A percentile compares a stretch with the other conserved stretches of the same genome.
Evolutionary conservation across 2,329 filamentous ascomycete species (phyloP).

Genomic region (Chaetoscypha palmicola): DNA sequence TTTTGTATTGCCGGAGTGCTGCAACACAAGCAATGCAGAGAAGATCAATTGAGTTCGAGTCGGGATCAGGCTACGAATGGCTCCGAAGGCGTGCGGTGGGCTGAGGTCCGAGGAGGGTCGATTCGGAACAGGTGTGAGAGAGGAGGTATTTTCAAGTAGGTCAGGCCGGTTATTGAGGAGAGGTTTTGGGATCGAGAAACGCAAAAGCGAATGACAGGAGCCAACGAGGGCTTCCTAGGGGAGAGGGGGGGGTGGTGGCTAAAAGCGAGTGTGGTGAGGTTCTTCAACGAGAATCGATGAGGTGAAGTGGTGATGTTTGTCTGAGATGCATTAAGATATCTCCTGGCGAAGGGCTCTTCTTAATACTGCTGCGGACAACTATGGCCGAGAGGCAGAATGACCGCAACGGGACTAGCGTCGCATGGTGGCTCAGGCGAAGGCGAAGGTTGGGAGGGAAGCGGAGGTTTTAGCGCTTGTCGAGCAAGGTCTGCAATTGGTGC

Average conservation of each 20-base stretch:
- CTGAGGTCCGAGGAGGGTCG: constrained; percentile 21
- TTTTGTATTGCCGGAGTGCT: constrained; percentile 1
- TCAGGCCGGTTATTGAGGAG: background rate
- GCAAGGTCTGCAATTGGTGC: constrained; percentile 1
- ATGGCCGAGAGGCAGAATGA: constrained; percentile 23
- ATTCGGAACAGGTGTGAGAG: background rate
- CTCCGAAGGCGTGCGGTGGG: constrained; percentile 27
- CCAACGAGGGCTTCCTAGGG: constrained; percentile 63
- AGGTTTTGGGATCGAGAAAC: constrained; percentile 9
- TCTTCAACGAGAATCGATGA: constrained; percentile 9
- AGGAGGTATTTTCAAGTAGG: background rate
- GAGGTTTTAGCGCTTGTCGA: background rate
- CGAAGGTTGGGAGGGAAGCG: constrained; percentile 2
- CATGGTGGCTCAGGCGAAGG: constrained; percentile 6
- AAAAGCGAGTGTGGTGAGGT: constrained; percentile 29
- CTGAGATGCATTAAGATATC: constrained; percentile 16
- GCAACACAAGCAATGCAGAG: constrained; percentile 7
- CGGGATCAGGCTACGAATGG: constrained; percentile 18
- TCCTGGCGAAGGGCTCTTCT: constrained; percentile 25
- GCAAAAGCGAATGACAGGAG: constrained; percentile 67
- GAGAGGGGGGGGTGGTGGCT: constrained; percentile 29
- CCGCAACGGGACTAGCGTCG: constrained; percentile 11
- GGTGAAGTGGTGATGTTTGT: constrained; percentile 8
- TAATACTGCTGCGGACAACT: constrained; percentile 21
- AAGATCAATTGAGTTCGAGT: constrained; percentile 12